Conservation (phyloP, 306 rosid species). For the Trifolium pratense region DNA sequence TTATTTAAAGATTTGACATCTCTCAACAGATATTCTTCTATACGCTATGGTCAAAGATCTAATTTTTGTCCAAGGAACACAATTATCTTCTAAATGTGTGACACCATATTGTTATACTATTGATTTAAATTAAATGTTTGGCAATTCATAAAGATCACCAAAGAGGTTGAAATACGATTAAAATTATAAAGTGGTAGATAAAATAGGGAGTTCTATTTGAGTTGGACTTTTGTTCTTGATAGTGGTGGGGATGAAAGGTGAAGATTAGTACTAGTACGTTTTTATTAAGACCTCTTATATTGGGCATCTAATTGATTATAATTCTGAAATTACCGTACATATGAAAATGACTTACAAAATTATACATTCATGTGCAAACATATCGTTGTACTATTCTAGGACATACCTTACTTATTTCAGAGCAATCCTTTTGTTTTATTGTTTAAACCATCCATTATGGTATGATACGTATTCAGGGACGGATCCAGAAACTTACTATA, state of each 20-base stretch:
- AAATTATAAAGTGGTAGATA: constrained; percentile 41
- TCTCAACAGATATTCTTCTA: no score
- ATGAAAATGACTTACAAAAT: constrained; percentile 48
- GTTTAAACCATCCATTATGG: constrained; percentile 20
- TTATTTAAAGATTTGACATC: neutral
- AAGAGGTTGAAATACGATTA: constrained; percentile 38
- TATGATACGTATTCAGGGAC: no score
- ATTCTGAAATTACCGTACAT: constrained; percentile 39
- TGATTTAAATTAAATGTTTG: constrained; percentile 2
- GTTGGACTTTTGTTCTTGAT: constrained; percentile 34
- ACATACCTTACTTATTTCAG: neutral
- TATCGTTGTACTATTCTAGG: neutral
- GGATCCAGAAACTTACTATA: no score
- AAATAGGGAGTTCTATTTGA: constrained; percentile 43
- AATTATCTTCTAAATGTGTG: neutral
- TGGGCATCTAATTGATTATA: constrained; percentile 49
- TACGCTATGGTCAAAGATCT: no score
- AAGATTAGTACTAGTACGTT: constrained; percentile 21
- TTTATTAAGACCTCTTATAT: constrained; percentile 34
- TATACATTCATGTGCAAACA: constrained; percentile 47
- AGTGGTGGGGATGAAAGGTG: constrained; percentile 44
- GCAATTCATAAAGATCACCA: constrained; percentile 35
- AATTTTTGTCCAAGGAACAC: no score
- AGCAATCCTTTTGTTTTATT: neutral
- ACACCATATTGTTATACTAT: neutral